Evolutionary conservation across 257 asterid species (phyloP).

Genomic region (Oldenlandia corymbosa): DNA sequence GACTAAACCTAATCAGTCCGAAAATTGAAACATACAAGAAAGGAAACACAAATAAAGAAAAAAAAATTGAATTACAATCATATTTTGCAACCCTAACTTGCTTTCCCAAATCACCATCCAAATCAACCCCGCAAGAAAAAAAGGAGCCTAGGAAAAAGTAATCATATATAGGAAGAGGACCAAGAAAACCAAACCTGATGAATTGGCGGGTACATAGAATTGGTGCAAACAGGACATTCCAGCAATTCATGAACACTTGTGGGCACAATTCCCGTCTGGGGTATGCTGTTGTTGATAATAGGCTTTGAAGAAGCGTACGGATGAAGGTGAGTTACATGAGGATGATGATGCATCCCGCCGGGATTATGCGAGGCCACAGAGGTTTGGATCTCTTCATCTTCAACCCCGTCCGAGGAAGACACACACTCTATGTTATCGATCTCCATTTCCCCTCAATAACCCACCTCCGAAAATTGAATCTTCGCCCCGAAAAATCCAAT

Average conservation of each 20-base stretch:
- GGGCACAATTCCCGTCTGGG: conserved; percentile 49
- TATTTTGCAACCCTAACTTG: not conserved
- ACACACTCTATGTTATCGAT: conserved; percentile 70
- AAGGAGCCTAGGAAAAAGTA: not conserved
- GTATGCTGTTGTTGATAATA: conserved; percentile 22
- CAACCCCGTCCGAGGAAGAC: conserved; percentile 60
- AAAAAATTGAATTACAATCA: too few relatives aligned
- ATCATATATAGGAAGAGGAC: not conserved
- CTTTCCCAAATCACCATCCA: not conserved
- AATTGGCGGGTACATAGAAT: conserved; percentile 90
- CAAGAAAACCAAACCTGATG: conserved; percentile 53
- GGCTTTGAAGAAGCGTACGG: conserved; percentile 43
- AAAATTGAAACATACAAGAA: not conserved
- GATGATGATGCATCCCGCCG: conserved; percentile 25
- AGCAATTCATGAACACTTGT: conserved; percentile 80
- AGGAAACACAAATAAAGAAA: not conserved
- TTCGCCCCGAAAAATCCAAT: conserved; percentile 7
- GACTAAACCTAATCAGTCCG: not conserved
- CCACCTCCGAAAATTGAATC: conserved; percentile 7
- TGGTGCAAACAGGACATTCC: conserved; percentile 89
- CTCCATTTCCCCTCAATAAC: conserved; percentile 35
- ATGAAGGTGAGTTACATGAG: conserved; percentile 27
- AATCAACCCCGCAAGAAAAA: not conserved
- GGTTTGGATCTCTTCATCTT: conserved; percentile 69
- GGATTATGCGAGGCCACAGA: conserved; percentile 24